phyloP scores from a whole-genome alignment of 306 rosid genomes.

The Vigna nakashimae region DNA sequence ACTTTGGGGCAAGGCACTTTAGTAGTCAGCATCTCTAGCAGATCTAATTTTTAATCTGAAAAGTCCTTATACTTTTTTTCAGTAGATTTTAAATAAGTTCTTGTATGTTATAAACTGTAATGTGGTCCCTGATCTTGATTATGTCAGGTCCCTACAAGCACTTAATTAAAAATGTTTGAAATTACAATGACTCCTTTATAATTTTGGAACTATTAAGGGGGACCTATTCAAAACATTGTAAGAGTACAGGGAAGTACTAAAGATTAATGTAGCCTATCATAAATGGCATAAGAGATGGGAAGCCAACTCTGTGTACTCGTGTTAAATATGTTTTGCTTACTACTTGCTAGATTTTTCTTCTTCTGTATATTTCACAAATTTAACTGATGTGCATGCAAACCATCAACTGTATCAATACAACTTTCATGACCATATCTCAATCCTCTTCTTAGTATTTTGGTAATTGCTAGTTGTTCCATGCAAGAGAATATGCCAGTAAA shows the following conservation, averaged over 20 bases:
- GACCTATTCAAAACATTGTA: background rate
- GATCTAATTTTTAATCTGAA: conserved; percentile 1
- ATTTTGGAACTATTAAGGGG: background rate
- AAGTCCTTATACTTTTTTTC: background rate
- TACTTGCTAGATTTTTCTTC: conserved; percentile 19
- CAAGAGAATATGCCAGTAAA: background rate
- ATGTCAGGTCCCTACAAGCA: conserved; percentile 11
- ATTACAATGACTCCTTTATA: background rate
- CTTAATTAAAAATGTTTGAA: background rate
- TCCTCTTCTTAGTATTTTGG: background rate
- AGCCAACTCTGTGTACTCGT: conserved; percentile 10
- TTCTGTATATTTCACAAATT: conserved; percentile 9
- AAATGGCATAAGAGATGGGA: conserved; percentile 21
- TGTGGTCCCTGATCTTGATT: conserved; percentile 18
- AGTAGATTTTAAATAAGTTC: background rate
- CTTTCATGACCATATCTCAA: background rate
- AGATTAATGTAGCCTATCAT: conserved; percentile 31
- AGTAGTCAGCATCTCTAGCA: background rate
- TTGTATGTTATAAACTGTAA: conserved; percentile 2
- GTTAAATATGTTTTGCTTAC: conserved; percentile 13
- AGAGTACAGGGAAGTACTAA: background rate
- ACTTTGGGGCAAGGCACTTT: conserved; percentile 16
- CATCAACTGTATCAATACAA: conserved; percentile 18
- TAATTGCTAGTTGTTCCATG: background rate
- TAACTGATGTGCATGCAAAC: background rate